Conservation (phyloP, 805 yeast species). For the Zygoascus ofunaensis region DNA sequence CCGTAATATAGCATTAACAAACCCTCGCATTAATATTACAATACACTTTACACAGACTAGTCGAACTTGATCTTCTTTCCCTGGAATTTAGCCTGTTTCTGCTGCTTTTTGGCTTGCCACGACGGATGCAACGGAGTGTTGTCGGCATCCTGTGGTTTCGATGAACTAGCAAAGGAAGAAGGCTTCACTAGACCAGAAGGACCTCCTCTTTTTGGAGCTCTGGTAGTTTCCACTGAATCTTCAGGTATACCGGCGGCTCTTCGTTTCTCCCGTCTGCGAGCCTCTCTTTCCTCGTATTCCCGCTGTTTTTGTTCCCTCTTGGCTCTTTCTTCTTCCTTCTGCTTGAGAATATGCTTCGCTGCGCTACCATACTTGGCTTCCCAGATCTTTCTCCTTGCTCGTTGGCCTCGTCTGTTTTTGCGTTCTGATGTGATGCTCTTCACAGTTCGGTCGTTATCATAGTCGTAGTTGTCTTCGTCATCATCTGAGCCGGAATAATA, state of each 20-base stretch:
- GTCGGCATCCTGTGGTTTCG: too few relatives aligned
- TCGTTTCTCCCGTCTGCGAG: slow-evolving; percentile 13
- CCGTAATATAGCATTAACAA: too few relatives aligned
- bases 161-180: too few relatives aligned
- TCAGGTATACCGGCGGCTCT: slow-evolving; percentile 28
- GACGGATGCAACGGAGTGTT: slow-evolving; percentile 74
- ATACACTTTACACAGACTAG: too few relatives aligned
- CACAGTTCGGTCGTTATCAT: slow-evolving; percentile 17
- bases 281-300: slow-evolving; percentile 59
- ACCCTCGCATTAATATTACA: too few relatives aligned
- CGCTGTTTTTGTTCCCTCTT: slow-evolving; percentile 51
- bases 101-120: slow-evolving; percentile 86
- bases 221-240: slow-evolving; percentile 10
- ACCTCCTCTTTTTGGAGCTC: neutral
- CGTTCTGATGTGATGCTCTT: slow-evolving; percentile 31
- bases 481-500: slow-evolving; percentile 75
- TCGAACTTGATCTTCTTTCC: slow-evolving; percentile 78
- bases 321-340: slow-evolving; percentile 43
- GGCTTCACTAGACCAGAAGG: neutral
- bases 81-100: slow-evolving; percentile 57
- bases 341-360: slow-evolving; percentile 77
- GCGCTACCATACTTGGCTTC: slow-evolving; percentile 74
- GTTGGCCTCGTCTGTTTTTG: slow-evolving; percentile 91
- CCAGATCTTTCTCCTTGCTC: slow-evolving; percentile 96
- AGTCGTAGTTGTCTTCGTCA: slow-evolving; percentile 27